phyloP scores from a whole-genome alignment of 2,329 filamentous ascomycete genomes.

The Nemania abortiva region DNA sequence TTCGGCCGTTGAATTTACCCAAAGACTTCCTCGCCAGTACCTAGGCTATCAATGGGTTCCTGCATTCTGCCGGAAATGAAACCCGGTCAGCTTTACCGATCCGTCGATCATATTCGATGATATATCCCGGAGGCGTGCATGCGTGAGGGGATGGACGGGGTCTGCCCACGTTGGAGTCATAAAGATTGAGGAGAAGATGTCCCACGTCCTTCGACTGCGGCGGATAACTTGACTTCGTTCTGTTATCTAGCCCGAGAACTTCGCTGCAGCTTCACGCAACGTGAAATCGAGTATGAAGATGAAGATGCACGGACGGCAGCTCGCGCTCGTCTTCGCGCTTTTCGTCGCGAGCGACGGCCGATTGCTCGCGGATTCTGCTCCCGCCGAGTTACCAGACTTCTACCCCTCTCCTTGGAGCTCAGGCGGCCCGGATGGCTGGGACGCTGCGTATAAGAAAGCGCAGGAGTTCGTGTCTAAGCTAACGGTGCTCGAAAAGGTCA shows the following conservation, averaged over 20 bases:
- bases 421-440: constrained; percentile 61
- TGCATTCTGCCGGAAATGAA: constrained; percentile 47
- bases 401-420: constrained; percentile 47
- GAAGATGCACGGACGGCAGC: constrained; percentile 25
- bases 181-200: not conserved
- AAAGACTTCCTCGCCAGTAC: constrained; percentile 22
- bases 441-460: constrained; percentile 72
- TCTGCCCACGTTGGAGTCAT: not conserved
- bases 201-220: not conserved
- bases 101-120: not conserved
- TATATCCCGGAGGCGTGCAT: constrained; percentile 22
- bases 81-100: constrained; percentile 2
- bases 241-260: no score
- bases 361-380: constrained; percentile 17
- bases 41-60: constrained; percentile 6
- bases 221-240: not conserved
- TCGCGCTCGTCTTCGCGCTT: constrained; percentile 26
- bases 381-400: constrained; percentile 37
- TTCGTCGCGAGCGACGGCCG: not conserved
- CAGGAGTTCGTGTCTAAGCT: constrained; percentile 74
- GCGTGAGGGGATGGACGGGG: constrained; percentile 9
- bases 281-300: no score
- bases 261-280: no score
- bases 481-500: constrained; percentile 80
- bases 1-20: constrained; percentile 29